Evolutionary conservation across 148 eudicot genomes (phyloP).

Genomic region (Mesembryanthemum crystallinum): DNA sequence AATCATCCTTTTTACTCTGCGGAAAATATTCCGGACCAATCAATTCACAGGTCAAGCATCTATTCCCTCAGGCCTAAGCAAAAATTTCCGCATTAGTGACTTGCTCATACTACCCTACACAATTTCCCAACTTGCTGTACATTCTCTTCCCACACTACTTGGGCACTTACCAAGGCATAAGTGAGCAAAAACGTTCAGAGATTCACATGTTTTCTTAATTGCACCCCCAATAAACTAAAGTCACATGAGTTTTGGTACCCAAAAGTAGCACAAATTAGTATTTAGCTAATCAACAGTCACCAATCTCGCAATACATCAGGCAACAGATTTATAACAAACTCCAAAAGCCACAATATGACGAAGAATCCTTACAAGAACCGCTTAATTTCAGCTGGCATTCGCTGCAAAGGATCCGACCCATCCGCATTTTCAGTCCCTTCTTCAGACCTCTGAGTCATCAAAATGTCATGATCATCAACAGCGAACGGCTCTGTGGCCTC

Average conservation of each 20-base stretch:
- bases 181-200: background rate
- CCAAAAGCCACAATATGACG: background rate
- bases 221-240: background rate
- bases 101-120: background rate
- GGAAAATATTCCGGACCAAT: background rate
- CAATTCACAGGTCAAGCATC: background rate
- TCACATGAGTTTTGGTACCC: background rate
- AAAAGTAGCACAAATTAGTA: background rate
- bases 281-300: background rate
- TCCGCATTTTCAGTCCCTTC: slow-evolving; percentile 71
- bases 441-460: slow-evolving; percentile 91
- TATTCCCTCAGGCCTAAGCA: background rate
- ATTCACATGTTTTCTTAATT: background rate
- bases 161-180: background rate
- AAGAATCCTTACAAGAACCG: slow-evolving; percentile 63
- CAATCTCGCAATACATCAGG: background rate
- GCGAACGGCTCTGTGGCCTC: slow-evolving; percentile 86
- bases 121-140: background rate
- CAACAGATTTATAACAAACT: background rate
- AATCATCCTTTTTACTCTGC: background rate
- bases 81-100: too few relatives aligned
- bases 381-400: slow-evolving; percentile 92
- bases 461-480: slow-evolving; percentile 88
- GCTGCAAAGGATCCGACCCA: slow-evolving; percentile 65
- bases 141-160: background rate